These are phyloP conservation scores for Protomyces inouyei DNA, from an alignment of 1,139 yeast species.

Conservation along the genomic window DNA sequence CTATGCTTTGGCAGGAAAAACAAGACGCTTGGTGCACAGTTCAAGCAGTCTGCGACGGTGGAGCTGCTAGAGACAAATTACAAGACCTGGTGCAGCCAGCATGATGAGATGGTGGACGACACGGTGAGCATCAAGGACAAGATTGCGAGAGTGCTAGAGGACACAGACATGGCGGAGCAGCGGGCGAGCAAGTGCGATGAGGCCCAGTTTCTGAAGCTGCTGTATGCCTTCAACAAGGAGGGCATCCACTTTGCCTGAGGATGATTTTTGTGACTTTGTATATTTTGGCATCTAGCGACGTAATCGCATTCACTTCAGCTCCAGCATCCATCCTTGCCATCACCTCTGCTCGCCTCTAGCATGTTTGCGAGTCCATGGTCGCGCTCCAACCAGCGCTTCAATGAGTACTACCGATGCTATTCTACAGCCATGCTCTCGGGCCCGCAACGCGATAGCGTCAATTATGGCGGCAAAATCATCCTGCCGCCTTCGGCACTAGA, in stretches of 20 bases:
- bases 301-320: neutral
- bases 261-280: neutral
- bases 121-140: slow-evolving; percentile 50
- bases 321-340: neutral
- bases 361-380: slow-evolving; percentile 15
- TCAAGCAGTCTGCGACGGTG: slow-evolving; percentile 75
- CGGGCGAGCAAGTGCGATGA: slow-evolving; percentile 95
- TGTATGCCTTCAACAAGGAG: slow-evolving; percentile 93
- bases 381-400: slow-evolving; percentile 45
- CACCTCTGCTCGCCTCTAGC: neutral
- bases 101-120: slow-evolving; percentile 49
- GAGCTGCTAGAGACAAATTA: slow-evolving; percentile 85
- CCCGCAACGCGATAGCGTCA: slow-evolving; percentile 68
- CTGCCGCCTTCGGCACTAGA: slow-evolving; percentile 89
- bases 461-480: slow-evolving; percentile 86
- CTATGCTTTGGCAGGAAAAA: slow-evolving; percentile 90
- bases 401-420: slow-evolving; percentile 85
- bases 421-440: slow-evolving; percentile 92
- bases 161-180: slow-evolving; percentile 71
- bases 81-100: slow-evolving; percentile 57
- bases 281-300: neutral
- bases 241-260: slow-evolving; percentile 88
- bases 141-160: slow-evolving; percentile 58
- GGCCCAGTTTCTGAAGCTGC: slow-evolving; percentile 77
- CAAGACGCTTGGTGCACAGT: slow-evolving; percentile 84